Evolutionary conservation across 169 alveolate genomes (phyloP), one percentile per base, ranked within the genome.

Genomic region (Plasmodium billcollinsi): DNA sequence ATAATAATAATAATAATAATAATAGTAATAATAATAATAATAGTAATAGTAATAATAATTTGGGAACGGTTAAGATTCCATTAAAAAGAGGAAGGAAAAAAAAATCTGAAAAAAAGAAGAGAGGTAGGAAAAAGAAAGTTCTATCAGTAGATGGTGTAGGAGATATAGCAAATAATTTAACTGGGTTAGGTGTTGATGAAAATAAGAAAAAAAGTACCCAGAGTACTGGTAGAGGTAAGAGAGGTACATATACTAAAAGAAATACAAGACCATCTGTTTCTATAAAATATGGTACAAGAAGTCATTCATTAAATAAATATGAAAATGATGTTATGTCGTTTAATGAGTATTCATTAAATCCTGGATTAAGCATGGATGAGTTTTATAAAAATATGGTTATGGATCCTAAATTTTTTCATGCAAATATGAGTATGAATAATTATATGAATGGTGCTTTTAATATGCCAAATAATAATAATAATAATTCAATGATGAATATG

Each of bases 31-130:
- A 56, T 56, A 56, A 56, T 18, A 56, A 56, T 56, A 56, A 14
- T 56, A 56, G 1, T 21, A 61, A 2, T 24, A 39, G 15, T 29
- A 66, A n/a, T 15, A 62, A 20, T 11, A 47, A 39, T 4, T 8
- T 39, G 15, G 73, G 73, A 66, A 21, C 58, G 29, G 73, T 67
- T 45, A 86, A 73, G 26, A 49, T 73, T 0, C 88, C 92, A 2
- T 58, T 62, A 39, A 86, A 86, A 43, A 70, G 92, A 49, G 92
- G 92, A 14, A 63, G 92, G 15, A 86, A 86, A 54, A 86, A 86
- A 63, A 86, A 86, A 71, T 86, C 92, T 0, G 92, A 86, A 54
- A 86, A 86, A n/a, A 86, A 86, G 26, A 86, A 86, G 21, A 71
- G 92, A 59, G 92, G 92, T 15, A 50, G 92, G 6, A 86, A 86